Percentiles rank a stretch among this genome's conserved stretches.
Evolutionary conservation across 2,329 filamentous ascomycete species (phyloP).

Genomic region (Sporothrix sp.): DNA sequence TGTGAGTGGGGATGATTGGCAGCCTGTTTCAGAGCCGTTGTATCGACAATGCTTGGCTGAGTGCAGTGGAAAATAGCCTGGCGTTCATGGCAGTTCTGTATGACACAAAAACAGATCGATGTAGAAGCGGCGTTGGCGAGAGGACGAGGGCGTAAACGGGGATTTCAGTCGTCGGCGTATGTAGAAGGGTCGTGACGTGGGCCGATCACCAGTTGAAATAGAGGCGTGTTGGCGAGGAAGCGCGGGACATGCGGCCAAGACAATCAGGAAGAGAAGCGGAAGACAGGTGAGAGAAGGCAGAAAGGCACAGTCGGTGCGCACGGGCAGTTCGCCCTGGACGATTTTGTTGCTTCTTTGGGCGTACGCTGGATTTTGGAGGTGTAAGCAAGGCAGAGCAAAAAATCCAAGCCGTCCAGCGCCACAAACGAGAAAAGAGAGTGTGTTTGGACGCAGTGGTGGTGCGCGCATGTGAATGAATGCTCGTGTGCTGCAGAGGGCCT

Average conservation of each 20-base stretch:
- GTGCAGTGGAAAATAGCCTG: background rate
- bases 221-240: background rate
- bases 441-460: conserved; percentile 4
- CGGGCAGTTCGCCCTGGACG: background rate
- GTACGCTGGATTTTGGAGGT: too few species aligned
- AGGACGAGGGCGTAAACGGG: conserved; percentile 1
- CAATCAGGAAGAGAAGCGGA: background rate
- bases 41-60: conserved; percentile 27
- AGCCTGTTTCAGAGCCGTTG: conserved; percentile 27
- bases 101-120: background rate
- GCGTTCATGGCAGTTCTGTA: conserved; percentile 4
- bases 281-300: background rate
- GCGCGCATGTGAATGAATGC: conserved; percentile 7
- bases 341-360: too few species aligned
- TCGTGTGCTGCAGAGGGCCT: conserved; percentile 6
- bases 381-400: background rate
- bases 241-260: background rate
- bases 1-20: conserved; percentile 9
- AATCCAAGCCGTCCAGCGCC: background rate
- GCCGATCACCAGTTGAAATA: background rate
- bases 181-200: too few species aligned
- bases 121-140: background rate
- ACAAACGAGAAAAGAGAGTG: background rate
- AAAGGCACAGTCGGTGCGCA: background rate
- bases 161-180: too few species aligned